Conservation (phyloP, 2,329 filamentous ascomycete genomes). For the Mollisiaceae sp. region DNA sequence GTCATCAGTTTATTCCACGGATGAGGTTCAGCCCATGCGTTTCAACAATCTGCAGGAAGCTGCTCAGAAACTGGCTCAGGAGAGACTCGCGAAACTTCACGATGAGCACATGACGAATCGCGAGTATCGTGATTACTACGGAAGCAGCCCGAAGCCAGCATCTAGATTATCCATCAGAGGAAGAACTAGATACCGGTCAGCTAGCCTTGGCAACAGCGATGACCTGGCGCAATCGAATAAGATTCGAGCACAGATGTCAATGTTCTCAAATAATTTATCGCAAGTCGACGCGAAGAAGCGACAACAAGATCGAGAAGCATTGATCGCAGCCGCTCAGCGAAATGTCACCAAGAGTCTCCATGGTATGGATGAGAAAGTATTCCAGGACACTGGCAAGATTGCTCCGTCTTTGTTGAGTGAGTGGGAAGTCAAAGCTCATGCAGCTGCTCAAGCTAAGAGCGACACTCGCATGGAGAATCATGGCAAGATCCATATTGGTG, state of each 20-base stretch:
- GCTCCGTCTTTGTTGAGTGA: slow-evolving; percentile 71
- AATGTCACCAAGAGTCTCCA: slow-evolving; percentile 83
- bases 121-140: slow-evolving; percentile 79
- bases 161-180: slow-evolving; percentile 58
- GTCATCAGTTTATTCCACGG: slow-evolving; percentile 43
- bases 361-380: slow-evolving; percentile 82
- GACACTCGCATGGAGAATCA: slow-evolving; percentile 63
- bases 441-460: slow-evolving; percentile 69
- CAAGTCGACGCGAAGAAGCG: slow-evolving; percentile 77
- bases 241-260: slow-evolving; percentile 79
- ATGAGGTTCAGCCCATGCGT: slow-evolving; percentile 53
- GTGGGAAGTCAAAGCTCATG: slow-evolving; percentile 79
- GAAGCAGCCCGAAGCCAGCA: slow-evolving; percentile 53
- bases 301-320: slow-evolving; percentile 72
- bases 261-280: slow-evolving; percentile 71
- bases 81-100: slow-evolving; percentile 80
- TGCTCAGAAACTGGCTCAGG: slow-evolving; percentile 83
- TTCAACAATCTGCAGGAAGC: slow-evolving; percentile 78
- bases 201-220: slow-evolving; percentile 64
- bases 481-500: slow-evolving; percentile 73
- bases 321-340: slow-evolving; percentile 80
- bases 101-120: slow-evolving; percentile 67
- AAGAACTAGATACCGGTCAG: slow-evolving; percentile 66
- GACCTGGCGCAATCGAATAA: slow-evolving; percentile 68
- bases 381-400: slow-evolving; percentile 75